Evolutionary conservation across 2,329 filamentous ascomycete genomes (phyloP).

Genomic region (Phaeosphaeriaceae sp.): DNA sequence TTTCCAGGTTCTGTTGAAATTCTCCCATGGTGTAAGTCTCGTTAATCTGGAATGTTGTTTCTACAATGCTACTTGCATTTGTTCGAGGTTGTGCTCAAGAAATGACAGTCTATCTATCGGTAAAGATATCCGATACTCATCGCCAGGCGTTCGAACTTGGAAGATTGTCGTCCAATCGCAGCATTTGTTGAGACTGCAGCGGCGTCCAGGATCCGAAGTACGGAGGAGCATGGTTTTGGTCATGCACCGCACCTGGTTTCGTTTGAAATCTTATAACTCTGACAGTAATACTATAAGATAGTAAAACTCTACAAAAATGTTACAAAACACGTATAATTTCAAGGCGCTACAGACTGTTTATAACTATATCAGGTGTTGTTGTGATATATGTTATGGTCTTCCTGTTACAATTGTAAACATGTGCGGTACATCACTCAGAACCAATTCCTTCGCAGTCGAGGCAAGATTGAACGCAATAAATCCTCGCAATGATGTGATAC

Average conservation of each 20-base stretch:
- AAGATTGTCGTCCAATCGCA: neutral
- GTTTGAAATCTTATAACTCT: too few relatives aligned
- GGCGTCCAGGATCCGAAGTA: neutral
- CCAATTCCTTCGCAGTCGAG: too few relatives aligned
- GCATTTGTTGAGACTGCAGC: neutral
- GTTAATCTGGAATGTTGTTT: neutral
- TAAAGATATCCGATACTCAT: neutral
- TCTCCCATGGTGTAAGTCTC: conserved; percentile 1
- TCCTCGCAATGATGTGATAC: conserved; percentile 5
- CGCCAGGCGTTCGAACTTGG: neutral
- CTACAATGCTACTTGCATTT: neutral
- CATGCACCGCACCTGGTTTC: too few relatives aligned
- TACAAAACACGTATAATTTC: too few relatives aligned
- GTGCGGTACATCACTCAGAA: too few relatives aligned
- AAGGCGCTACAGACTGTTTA: too few relatives aligned
- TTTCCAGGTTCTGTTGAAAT: conserved; percentile 1
- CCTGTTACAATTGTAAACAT: too few relatives aligned
- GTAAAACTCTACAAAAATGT: too few relatives aligned
- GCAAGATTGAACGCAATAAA: conserved; percentile 2
- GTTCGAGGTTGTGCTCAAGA: neutral
- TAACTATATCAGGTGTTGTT: too few relatives aligned
- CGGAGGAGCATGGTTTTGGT: too few relatives aligned
- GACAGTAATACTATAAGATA: too few relatives aligned
- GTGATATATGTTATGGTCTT: too few relatives aligned
- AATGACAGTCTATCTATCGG: neutral